Percentiles rank a stretch among this genome's conserved stretches.
phyloP scores from a whole-genome alignment of 306 rosid genomes.

The Quercus glauca region DNA sequence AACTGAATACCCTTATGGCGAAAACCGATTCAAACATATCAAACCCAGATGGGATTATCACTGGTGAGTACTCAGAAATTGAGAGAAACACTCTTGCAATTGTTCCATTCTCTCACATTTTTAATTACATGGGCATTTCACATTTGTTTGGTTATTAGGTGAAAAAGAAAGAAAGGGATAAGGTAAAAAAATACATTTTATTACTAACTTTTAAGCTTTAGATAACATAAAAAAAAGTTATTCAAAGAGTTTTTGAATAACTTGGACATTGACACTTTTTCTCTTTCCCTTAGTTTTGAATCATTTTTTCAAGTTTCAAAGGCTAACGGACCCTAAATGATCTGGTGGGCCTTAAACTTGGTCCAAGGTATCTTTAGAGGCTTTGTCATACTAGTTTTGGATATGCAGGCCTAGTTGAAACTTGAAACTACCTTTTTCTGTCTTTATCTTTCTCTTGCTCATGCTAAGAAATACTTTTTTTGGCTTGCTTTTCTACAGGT shows the following conservation, averaged over 20 bases:
- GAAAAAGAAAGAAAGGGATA: not conserved
- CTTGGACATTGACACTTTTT: not conserved
- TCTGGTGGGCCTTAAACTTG: not conserved
- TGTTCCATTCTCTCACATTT: not conserved
- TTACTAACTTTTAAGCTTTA: not conserved
- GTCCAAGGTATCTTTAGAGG: not conserved
- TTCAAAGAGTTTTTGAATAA: not conserved
- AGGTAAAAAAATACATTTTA: not conserved
- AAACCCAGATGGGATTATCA: slow-evolving; percentile 88
- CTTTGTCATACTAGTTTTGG: not conserved
- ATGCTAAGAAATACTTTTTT: not conserved
- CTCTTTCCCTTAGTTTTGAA: not conserved
- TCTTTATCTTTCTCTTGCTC: not conserved
- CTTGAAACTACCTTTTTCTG: not conserved
- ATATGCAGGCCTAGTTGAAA: not conserved
- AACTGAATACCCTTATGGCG: slow-evolving; percentile 71
- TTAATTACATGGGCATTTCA: not conserved
- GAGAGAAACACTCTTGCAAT: not conserved
- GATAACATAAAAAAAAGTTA: not conserved
- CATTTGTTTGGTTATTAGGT: too few relatives aligned
- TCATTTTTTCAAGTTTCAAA: not conserved
- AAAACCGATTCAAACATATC: slow-evolving; percentile 71
- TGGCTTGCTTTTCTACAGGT: slow-evolving; percentile 42
- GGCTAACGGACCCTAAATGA: not conserved
- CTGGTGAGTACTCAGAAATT: slow-evolving; percentile 38